phyloP scores from a whole-genome alignment of 1,284 basidiomycete species.

The Sanghuangporus weigelae region DNA sequence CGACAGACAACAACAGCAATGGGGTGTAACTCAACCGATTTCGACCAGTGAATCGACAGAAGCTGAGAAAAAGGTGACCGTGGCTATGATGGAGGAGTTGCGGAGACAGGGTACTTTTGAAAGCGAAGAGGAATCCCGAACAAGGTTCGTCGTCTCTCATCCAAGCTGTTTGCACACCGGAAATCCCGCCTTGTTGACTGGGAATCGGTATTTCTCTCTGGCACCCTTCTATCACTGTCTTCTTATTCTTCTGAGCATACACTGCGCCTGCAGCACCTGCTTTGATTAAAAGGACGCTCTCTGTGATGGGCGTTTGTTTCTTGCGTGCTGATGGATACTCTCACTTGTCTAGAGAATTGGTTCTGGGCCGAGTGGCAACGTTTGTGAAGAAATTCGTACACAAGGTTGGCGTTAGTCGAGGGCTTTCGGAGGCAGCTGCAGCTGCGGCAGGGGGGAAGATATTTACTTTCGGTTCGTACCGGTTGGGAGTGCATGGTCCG shows the following conservation, averaged over 20 bases:
- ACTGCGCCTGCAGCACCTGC: neutral
- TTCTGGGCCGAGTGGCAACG: slow-evolving; percentile 85
- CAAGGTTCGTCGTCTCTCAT: slow-evolving; percentile 59
- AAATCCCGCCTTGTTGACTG: neutral
- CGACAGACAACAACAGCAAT: slow-evolving; percentile 14
- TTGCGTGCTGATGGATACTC: neutral
- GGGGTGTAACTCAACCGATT: slow-evolving; percentile 87
- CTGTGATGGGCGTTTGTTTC: neutral
- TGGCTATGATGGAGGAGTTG: slow-evolving; percentile 86
- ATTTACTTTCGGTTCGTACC: slow-evolving; percentile 97
- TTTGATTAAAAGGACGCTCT: neutral
- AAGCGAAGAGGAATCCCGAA: slow-evolving; percentile 82
- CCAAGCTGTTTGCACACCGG: slow-evolving; percentile 3
- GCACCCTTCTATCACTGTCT: neutral
- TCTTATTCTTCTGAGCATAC: slow-evolving; percentile 12
- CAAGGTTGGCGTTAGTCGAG: slow-evolving; percentile 72
- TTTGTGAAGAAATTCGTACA: slow-evolving; percentile 95
- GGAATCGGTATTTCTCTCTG: neutral
- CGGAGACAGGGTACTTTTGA: slow-evolving; percentile 87
- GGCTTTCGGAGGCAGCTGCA: slow-evolving; percentile 85
- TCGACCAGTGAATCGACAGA: slow-evolving; percentile 71
- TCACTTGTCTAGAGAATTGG: slow-evolving; percentile 68
- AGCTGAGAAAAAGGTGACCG: slow-evolving; percentile 78
- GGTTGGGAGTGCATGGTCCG: slow-evolving; percentile 94
- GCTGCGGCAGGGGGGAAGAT: slow-evolving; percentile 93